These are phyloP conservation scores for Diaporthe humulicola DNA, from an alignment of 2,329 filamentous ascomycete genomes.

Conservation along the genomic window DNA sequence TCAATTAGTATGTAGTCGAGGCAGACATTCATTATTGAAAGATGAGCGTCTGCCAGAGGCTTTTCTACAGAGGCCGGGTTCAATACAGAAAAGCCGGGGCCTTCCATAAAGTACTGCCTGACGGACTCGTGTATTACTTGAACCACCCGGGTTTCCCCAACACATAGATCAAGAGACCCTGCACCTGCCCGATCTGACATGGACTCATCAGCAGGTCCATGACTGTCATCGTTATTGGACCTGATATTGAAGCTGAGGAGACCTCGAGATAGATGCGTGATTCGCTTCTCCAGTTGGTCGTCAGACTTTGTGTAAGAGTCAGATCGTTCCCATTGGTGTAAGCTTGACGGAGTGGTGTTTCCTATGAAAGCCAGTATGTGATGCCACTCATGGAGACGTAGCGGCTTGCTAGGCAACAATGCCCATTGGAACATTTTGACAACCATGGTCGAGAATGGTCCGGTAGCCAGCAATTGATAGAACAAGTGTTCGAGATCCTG, in stretches of 20 bases:
- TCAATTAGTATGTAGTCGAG: neutral
- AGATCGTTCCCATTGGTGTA: neutral
- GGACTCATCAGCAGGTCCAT: neutral
- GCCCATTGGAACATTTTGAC: constrained; percentile 1
- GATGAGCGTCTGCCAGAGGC: neutral
- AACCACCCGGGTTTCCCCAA: neutral
- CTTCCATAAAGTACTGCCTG: neutral
- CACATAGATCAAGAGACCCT: neutral
- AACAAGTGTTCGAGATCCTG: neutral
- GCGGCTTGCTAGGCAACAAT: neutral
- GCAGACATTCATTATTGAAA: neutral
- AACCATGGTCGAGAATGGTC: rapidly evolving
- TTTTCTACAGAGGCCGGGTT: neutral
- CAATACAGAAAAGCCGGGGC: neutral
- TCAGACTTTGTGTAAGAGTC: neutral
- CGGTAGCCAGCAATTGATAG: neutral
- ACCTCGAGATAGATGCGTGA: neutral
- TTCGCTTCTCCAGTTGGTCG: neutral
- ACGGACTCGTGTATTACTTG: constrained; percentile 2
- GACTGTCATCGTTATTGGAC: no score
- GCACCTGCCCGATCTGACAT: neutral
- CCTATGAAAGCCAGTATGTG: neutral
- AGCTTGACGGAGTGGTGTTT: neutral
- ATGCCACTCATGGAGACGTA: constrained; percentile 11
- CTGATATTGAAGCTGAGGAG: neutral